Conservation (phyloP, 2,329 filamentous ascomycete species). For the Ramularia endophylla region DNA sequence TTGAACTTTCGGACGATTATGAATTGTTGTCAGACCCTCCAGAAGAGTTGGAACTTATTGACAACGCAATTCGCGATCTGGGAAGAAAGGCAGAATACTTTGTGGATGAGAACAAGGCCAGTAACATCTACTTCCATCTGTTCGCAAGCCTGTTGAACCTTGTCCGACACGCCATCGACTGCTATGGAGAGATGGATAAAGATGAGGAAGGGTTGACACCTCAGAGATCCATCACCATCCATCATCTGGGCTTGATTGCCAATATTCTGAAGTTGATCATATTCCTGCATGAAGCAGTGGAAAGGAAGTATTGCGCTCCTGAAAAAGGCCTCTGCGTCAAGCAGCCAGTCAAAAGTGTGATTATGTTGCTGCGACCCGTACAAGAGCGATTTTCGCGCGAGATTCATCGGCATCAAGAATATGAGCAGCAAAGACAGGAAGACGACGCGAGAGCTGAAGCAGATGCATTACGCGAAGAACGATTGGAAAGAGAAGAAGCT, state of each 20-base stretch:
- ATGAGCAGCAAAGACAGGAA: conserved; percentile 8
- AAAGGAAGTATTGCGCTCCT: conserved; percentile 14
- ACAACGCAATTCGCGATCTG: conserved; percentile 3
- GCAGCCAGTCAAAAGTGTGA: conserved; percentile 12
- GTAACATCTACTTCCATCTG: conserved; percentile 25
- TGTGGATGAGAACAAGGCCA: conserved; percentile 7
- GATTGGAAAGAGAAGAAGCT: conserved; percentile 3
- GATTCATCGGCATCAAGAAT: not conserved
- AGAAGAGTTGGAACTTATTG: conserved; percentile 6
- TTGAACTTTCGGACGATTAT: conserved; percentile 1
- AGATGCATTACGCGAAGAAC: conserved; percentile 1
- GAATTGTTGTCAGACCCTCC: conserved; percentile 7
- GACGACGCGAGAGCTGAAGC: not conserved
- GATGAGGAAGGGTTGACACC: not conserved
- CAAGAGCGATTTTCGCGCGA: conserved; percentile 1
- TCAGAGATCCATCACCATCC: conserved; percentile 8
- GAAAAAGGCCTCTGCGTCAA: conserved; percentile 10
- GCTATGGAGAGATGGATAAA: conserved; percentile 16
- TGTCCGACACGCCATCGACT: conserved; percentile 11
- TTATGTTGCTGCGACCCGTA: conserved; percentile 5
- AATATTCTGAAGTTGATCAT: conserved; percentile 15
- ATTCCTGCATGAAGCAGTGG: conserved; percentile 11
- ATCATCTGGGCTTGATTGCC: conserved; percentile 14
- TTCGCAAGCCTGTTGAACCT: conserved; percentile 23
- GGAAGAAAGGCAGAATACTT: conserved; percentile 7